These are phyloP conservation scores for Wickerhamiella parazyma DNA, from an alignment of 805 yeast genomes.

Conservation along the genomic window DNA sequence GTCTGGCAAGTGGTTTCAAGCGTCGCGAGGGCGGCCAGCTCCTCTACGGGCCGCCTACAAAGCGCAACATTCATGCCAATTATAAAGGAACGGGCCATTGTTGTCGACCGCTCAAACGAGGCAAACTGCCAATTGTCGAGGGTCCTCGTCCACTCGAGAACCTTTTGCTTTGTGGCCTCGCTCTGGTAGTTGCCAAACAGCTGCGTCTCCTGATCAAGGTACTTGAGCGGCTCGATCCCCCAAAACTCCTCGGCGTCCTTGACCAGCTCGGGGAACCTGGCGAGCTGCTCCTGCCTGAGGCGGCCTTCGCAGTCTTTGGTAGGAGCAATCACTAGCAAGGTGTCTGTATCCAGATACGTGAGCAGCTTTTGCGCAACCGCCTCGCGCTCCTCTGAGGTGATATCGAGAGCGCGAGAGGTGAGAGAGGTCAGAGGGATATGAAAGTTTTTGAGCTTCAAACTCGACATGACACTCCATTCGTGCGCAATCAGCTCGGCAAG, in stretches of 20 bases:
- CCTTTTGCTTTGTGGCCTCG: slow-evolving; percentile 45
- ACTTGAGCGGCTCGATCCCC: slow-evolving; percentile 35
- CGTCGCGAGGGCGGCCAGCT: slow-evolving; percentile 62
- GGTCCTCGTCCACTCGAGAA: slow-evolving; percentile 45
- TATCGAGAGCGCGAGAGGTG: slow-evolving; percentile 75
- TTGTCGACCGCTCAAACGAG: slow-evolving; percentile 79
- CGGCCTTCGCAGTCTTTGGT: slow-evolving; percentile 66
- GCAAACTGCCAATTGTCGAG: slow-evolving; percentile 68
- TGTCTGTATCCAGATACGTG: slow-evolving; percentile 87
- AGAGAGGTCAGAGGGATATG: slow-evolving; percentile 78
- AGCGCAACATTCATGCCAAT: slow-evolving; percentile 58
- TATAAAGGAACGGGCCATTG: slow-evolving; percentile 73
- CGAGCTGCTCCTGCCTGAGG: slow-evolving; percentile 67
- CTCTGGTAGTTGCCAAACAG: slow-evolving; percentile 69
- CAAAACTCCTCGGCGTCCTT: slow-evolving; percentile 47
- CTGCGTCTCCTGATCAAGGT: slow-evolving; percentile 71
- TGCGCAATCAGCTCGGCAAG: slow-evolving; percentile 66
- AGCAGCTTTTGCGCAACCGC: slow-evolving; percentile 48
- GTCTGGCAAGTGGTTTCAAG: slow-evolving; percentile 79
- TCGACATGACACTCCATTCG: slow-evolving; percentile 73
- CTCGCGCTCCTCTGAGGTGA: slow-evolving; percentile 41
- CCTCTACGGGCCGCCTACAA: slow-evolving; percentile 37
- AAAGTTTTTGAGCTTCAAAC: slow-evolving; percentile 55
- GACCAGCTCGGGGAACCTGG: slow-evolving; percentile 62
- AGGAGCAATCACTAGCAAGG: slow-evolving; percentile 78